These are phyloP conservation scores for Coix lacrymajobi DNA, from an alignment of 176 grass and related monocot genomes.

Conservation along the genomic window DNA sequence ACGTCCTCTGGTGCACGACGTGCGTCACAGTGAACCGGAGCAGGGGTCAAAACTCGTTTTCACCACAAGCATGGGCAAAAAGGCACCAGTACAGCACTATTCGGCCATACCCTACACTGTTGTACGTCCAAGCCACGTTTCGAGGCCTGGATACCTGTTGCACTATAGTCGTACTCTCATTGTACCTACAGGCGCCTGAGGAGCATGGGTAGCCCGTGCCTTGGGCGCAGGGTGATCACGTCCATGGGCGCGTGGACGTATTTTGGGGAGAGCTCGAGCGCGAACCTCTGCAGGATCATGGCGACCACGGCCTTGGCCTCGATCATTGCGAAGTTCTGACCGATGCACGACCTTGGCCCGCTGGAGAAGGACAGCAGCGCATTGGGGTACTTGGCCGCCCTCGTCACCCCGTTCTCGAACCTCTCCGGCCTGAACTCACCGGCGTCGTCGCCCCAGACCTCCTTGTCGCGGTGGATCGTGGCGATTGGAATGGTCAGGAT, in stretches of 20 bases:
- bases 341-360: constrained; percentile 44
- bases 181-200: constrained; percentile 11
- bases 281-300: constrained; percentile 49
- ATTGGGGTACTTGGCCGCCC: constrained; percentile 38
- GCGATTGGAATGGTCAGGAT: constrained; percentile 9
- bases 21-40: no score
- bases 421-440: constrained; percentile 31
- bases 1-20: no score
- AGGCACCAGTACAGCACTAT: no score
- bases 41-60: no score
- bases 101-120: no score
- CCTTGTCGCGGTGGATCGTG: constrained; percentile 34
- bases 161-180: no score
- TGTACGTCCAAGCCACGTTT: no score
- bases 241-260: constrained; percentile 40
- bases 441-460: constrained; percentile 52
- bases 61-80: no score
- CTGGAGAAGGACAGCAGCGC: constrained; percentile 38
- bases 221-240: constrained; percentile 24
- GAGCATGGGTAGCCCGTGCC: constrained; percentile 33
- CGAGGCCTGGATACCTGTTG: no score
- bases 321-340: constrained; percentile 53
- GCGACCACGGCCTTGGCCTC: constrained; percentile 42
- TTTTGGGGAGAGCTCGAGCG: constrained; percentile 32
- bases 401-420: constrained; percentile 34